phyloP scores from a whole-genome alignment of 495 filamentous ascomycete genomes.

The Bacidia rubella region DNA sequence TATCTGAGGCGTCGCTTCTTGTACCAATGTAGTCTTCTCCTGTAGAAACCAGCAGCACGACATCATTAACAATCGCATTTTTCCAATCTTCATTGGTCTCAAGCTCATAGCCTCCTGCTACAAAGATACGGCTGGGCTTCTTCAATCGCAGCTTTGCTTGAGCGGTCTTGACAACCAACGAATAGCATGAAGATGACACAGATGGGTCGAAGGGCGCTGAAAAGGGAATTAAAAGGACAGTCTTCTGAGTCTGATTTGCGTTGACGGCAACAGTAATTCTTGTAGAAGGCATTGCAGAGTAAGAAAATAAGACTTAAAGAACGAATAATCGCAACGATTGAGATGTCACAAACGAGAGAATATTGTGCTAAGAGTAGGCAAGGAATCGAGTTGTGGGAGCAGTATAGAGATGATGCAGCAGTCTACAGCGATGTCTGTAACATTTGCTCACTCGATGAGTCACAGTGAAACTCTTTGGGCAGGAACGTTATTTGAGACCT shows the following conservation, averaged over 20 bases:
- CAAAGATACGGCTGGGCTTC: conserved; percentile 22
- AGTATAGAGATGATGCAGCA: too few relatives aligned
- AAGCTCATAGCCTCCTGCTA: conserved; percentile 23
- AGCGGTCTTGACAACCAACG: conserved; percentile 20
- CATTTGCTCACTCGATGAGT: not conserved
- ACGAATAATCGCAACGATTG: not conserved
- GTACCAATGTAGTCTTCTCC: conserved; percentile 26
- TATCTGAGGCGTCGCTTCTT: conserved; percentile 1
- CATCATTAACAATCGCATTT: conserved; percentile 16
- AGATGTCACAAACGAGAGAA: not conserved
- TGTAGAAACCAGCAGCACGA: conserved; percentile 19
- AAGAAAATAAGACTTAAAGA: not conserved
- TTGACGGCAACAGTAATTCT: conserved; percentile 17
- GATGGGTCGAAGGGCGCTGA: conserved; percentile 11
- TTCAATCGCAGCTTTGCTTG: conserved; percentile 24
- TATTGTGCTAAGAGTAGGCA: too few relatives aligned
- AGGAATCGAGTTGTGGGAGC: too few relatives aligned
- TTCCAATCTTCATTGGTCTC: conserved; percentile 19
- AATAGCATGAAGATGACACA: conserved; percentile 3
- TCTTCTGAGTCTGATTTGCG: conserved; percentile 14
- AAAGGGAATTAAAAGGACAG: conserved; percentile 17
- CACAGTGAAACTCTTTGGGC: not conserved
- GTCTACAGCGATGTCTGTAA: not conserved
- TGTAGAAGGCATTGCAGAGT: conserved; percentile 11
- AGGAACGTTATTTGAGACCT: too few relatives aligned